Percentiles rank a stretch among this genome's conserved stretches.
Conservation (phyloP, 2,329 filamentous ascomycete genomes). For the Cladobotryum mycophilum region DNA sequence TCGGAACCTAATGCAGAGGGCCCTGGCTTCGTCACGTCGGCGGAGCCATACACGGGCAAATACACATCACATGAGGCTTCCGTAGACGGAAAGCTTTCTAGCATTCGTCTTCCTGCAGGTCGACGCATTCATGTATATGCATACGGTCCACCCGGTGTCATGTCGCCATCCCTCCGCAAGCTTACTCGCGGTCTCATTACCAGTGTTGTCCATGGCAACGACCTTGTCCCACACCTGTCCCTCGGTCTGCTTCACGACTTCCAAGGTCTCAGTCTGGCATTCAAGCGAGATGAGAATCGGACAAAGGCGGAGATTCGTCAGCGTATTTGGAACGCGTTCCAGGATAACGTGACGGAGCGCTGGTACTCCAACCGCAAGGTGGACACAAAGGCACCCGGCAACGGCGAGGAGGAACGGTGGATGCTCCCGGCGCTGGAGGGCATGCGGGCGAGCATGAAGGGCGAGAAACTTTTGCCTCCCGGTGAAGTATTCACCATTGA, state of each 20-base stretch:
- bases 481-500: constrained; percentile 72
- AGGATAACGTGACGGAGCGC: constrained; percentile 53
- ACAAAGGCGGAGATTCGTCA: constrained; percentile 61
- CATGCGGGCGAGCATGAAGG: constrained; percentile 61
- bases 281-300: constrained; percentile 64
- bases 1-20: constrained; percentile 53
- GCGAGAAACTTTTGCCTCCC: constrained; percentile 64
- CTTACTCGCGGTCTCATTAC: constrained; percentile 70
- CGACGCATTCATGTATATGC: constrained; percentile 74
- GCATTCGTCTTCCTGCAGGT: constrained; percentile 54
- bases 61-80: constrained; percentile 30
- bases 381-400: constrained; percentile 28
- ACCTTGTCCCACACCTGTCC: constrained; percentile 68
- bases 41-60: constrained; percentile 37
- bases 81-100: constrained; percentile 19
- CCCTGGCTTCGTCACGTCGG: constrained; percentile 57
- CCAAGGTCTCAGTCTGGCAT: constrained; percentile 63
- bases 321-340: constrained; percentile 59
- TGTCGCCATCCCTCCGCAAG: constrained; percentile 62
- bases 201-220: constrained; percentile 65
- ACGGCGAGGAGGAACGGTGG: constrained; percentile 54
- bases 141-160: constrained; percentile 67
- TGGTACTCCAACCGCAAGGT: constrained; percentile 39
- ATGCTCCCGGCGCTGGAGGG: constrained; percentile 60
- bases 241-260: constrained; percentile 70